phyloP scores from a whole-genome alignment of 257 asterid genomes.

The Lavandula angustifolia region DNA sequence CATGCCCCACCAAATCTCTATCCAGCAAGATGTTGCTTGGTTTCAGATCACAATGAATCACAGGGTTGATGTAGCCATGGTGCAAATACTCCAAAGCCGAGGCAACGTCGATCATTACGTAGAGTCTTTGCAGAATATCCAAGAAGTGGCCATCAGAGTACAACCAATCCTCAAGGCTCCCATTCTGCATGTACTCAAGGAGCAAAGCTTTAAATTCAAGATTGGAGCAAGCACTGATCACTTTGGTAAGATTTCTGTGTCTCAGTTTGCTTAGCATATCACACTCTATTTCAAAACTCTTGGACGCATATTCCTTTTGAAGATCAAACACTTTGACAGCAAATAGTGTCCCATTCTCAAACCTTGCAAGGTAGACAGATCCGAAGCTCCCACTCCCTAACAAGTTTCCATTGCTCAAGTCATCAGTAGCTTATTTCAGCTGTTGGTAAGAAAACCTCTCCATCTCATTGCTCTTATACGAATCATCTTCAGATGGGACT shows the following conservation, averaged over 20 bases:
- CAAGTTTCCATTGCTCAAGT: constrained; percentile 26
- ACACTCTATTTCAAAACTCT: constrained; percentile 30
- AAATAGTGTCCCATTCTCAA: constrained; percentile 10
- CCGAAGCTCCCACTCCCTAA: constrained; percentile 36
- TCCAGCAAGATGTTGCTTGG: constrained; percentile 43
- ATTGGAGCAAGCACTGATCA: constrained; percentile 24
- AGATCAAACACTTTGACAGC: constrained; percentile 37
- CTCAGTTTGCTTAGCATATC: constrained; percentile 28
- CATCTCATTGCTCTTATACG: background rate
- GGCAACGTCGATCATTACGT: constrained; percentile 43
- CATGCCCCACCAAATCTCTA: constrained; percentile 18
- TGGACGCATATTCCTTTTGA: background rate
- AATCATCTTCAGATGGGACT: background rate
- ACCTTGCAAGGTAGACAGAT: constrained; percentile 25
- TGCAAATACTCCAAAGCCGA: constrained; percentile 47
- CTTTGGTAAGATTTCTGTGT: constrained; percentile 31
- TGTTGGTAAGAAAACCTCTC: constrained; percentile 29
- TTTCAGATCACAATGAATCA: constrained; percentile 47
- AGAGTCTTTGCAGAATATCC: constrained; percentile 30
- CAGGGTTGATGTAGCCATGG: constrained; percentile 30
- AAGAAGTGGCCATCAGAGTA: background rate
- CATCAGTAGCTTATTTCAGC: constrained; percentile 28
- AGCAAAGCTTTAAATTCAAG: constrained; percentile 31
- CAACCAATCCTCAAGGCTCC: constrained; percentile 38
- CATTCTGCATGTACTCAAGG: constrained; percentile 23